phyloP scores from a whole-genome alignment of 768 basidiomycete genomes.

The Mycena galopus region DNA sequence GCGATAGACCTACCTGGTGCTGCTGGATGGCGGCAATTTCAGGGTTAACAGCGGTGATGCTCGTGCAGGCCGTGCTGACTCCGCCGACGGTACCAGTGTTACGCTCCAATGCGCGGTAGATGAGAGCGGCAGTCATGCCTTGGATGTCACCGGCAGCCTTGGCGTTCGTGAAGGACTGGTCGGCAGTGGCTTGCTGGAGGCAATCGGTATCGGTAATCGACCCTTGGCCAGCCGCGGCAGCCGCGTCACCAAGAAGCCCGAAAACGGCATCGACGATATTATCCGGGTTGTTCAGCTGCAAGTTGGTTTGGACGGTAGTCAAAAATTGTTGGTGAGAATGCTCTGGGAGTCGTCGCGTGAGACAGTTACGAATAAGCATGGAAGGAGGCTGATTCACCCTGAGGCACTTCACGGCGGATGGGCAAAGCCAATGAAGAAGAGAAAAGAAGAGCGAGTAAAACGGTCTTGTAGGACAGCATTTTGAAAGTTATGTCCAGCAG shows the following conservation, averaged over 20 bases:
- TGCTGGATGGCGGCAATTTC: constrained; percentile 76
- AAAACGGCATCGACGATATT: constrained; percentile 73
- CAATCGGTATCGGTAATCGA: constrained; percentile 69
- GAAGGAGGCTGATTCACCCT: no score
- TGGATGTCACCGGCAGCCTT: constrained; percentile 70
- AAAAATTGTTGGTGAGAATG: constrained; percentile 75
- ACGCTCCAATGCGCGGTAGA: constrained; percentile 76
- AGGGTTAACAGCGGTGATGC: constrained; percentile 68
- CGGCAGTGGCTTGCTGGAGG: constrained; percentile 74
- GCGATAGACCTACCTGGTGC: constrained; percentile 62
- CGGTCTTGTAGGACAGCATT: constrained; percentile 54
- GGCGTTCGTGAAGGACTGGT: constrained; percentile 81
- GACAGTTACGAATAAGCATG: background rate
- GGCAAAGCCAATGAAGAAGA: constrained; percentile 55
- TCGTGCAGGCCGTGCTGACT: constrained; percentile 62
- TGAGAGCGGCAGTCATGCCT: constrained; percentile 69
- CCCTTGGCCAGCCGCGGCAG: constrained; percentile 68
- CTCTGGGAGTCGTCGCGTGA: constrained; percentile 52
- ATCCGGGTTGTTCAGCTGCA: constrained; percentile 70
- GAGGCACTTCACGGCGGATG: constrained; percentile 72
- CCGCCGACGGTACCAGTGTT: constrained; percentile 71
- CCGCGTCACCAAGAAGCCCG: constrained; percentile 73
- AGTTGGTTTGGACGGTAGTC: constrained; percentile 60
- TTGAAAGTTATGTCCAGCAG: constrained; percentile 39
- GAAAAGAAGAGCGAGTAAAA: constrained; percentile 52